These are phyloP conservation scores for Backusella luteola DNA, from an alignment of 192 early-diverging fungal species.

Conservation along the genomic window DNA sequence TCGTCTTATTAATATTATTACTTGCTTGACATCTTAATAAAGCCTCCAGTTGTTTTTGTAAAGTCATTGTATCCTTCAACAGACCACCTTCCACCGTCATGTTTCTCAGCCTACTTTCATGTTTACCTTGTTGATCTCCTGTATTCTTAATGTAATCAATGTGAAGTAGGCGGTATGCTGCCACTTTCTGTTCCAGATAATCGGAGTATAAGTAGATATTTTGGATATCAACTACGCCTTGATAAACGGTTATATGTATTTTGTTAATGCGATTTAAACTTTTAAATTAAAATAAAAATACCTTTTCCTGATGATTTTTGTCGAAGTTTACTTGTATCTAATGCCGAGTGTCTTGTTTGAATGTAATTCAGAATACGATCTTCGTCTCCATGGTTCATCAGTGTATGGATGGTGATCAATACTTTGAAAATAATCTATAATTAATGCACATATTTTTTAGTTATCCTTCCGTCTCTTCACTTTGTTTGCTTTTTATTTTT, in stretches of 20 bases:
- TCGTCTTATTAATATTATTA: neutral
- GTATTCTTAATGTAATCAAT: constrained; percentile 60
- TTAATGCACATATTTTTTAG: neutral
- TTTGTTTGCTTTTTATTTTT: constrained; percentile 8
- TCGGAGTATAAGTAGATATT: constrained; percentile 70
- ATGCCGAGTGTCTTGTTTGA: constrained; percentile 40
- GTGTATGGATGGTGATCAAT: constrained; percentile 68
- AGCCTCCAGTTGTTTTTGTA: constrained; percentile 74
- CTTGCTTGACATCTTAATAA: constrained; percentile 72
- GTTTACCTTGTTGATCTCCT: constrained; percentile 44
- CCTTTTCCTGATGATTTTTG: constrained; percentile 43
- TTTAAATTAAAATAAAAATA: neutral
- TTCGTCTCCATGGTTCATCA: constrained; percentile 66
- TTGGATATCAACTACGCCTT: constrained; percentile 48
- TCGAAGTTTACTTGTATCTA: constrained; percentile 50
- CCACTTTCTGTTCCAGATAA: constrained; percentile 77
- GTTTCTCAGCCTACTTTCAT: constrained; percentile 43
- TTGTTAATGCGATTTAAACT: constrained; percentile 47
- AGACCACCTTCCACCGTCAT: constrained; percentile 60
- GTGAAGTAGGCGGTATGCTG: constrained; percentile 60
- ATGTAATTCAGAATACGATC: constrained; percentile 62
- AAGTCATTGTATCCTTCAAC: constrained; percentile 56
- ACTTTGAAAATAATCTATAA: constrained; percentile 72
- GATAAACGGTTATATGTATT: neutral
- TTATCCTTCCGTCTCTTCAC: neutral